Percentiles rank a stretch among this genome's conserved stretches.
Conservation (phyloP, 371 early-diverging fungal species). For the Rhizomucor pusillus region DNA sequence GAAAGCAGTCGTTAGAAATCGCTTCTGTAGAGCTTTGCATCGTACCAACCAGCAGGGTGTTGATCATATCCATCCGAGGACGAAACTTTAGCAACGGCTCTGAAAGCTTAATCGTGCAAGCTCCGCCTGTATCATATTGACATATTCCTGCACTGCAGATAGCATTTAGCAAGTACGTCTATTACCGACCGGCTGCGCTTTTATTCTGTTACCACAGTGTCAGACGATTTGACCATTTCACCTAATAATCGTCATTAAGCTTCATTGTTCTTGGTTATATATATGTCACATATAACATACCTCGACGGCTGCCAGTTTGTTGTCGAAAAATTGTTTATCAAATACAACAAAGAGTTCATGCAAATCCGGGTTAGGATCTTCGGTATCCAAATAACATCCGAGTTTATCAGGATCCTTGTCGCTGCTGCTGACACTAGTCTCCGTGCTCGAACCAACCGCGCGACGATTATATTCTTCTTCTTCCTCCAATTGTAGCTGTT, state of each 20-base stretch:
- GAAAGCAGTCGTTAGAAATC: neutral
- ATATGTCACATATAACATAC: conserved; percentile 23
- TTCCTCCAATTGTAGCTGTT: conserved; percentile 17
- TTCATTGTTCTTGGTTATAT: neutral
- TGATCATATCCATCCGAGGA: conserved; percentile 51
- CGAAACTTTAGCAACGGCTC: conserved; percentile 70
- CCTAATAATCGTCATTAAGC: conserved; percentile 1
- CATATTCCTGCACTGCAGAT: conserved; percentile 47
- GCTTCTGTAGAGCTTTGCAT: conserved; percentile 1
- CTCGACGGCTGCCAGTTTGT: conserved; percentile 51
- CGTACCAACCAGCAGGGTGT: conserved; percentile 40
- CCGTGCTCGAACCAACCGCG: neutral
- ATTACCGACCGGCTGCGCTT: no score
- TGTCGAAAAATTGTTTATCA: conserved; percentile 55
- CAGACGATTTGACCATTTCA: conserved; percentile 60
- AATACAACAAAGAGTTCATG: conserved; percentile 54
- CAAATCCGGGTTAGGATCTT: conserved; percentile 43
- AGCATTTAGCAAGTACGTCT: neutral
- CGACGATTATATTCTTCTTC: conserved; percentile 11
- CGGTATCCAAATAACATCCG: neutral
- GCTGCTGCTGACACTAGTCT: neutral
- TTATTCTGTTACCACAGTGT: conserved; percentile 60
- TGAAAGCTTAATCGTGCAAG: conserved; percentile 54
- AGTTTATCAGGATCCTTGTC: neutral
- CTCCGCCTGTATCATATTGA: conserved; percentile 32